Conservation (phyloP, 148 eudicot species). For the Persicaria maculosa region DNA sequence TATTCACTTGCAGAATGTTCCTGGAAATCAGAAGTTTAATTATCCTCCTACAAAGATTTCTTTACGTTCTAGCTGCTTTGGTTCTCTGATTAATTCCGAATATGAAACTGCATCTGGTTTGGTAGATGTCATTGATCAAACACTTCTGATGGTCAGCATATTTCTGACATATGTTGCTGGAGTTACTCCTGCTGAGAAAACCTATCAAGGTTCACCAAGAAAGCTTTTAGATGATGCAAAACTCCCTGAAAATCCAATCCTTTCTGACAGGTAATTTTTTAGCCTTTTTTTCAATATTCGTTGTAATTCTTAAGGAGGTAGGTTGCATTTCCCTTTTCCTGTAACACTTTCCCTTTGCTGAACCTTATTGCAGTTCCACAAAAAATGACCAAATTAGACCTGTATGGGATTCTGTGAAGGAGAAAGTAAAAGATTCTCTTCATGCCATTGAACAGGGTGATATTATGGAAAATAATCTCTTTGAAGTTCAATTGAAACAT, state of each 20-base stretch:
- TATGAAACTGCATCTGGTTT: conserved; percentile 45
- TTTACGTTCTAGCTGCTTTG: conserved; percentile 44
- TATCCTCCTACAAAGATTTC: conserved; percentile 22
- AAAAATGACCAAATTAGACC: conserved; percentile 28
- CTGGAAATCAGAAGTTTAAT: conserved; percentile 13
- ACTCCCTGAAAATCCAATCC: conserved; percentile 37
- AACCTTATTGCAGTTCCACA: conserved; percentile 29
- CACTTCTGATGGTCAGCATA: conserved; percentile 64
- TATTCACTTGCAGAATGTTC: conserved; percentile 26
- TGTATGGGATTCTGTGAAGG: conserved; percentile 65
- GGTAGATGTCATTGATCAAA: conserved; percentile 75
- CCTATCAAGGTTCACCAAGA: conserved; percentile 26
- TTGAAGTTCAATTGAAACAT: conserved; percentile 26
- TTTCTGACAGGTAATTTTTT: conserved; percentile 73
- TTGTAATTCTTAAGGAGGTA: not conserved
- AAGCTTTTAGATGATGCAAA: conserved; percentile 25
- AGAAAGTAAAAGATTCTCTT: conserved; percentile 61
- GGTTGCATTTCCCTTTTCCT: not conserved
- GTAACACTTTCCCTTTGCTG: conserved; percentile 12
- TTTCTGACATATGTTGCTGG: conserved; percentile 87
- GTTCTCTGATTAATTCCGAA: conserved; percentile 44
- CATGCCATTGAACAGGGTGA: conserved; percentile 37
- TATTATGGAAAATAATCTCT: conserved; percentile 20
- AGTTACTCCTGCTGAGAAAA: conserved; percentile 51
- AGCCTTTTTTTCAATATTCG: not conserved